phyloP scores from a whole-genome alignment of 108 stramenopile genomes.

The Schizochytrium sp. region DNA sequence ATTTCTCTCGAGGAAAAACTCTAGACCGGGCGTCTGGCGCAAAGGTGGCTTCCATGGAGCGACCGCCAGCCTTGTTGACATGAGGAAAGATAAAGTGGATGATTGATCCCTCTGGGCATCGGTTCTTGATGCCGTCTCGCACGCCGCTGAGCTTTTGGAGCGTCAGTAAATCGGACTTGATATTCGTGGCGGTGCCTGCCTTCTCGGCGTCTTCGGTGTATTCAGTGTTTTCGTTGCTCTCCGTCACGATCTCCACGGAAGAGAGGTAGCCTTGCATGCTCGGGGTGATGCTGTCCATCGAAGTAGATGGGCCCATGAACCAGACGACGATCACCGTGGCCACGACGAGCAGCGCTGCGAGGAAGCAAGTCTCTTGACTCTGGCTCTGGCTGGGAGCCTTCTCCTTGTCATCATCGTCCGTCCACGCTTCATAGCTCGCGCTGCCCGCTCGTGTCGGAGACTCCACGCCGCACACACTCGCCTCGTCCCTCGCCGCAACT shows the following conservation, averaged over 20 bases:
- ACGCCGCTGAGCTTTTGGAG: background rate
- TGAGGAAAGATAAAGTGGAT: background rate
- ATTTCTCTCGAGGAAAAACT: background rate
- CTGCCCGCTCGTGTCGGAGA: constrained; percentile 3
- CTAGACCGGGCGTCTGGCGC: background rate
- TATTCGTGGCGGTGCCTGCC: background rate
- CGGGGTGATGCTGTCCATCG: background rate
- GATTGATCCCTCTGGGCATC: background rate
- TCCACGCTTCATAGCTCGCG: constrained; percentile 5
- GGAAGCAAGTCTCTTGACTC: background rate
- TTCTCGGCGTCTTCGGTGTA: background rate
- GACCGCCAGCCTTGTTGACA: constrained; percentile 44
- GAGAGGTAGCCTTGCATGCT: background rate
- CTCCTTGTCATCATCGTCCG: background rate
- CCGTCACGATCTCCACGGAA: background rate
- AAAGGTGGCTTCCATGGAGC: constrained; percentile 20
- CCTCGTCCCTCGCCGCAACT: background rate
- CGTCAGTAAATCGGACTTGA: constrained; percentile 5
- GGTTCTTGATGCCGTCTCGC: background rate
- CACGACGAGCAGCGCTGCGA: background rate
- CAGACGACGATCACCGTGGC: background rate
- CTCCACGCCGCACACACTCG: background rate
- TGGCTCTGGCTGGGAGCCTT: background rate
- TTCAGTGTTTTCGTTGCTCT: background rate
- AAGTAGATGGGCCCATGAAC: constrained; percentile 9